Base-by-base conservation (phyloP, 176 grass and related monocot genomes). In the Alloteropsis semialata region DNA sequence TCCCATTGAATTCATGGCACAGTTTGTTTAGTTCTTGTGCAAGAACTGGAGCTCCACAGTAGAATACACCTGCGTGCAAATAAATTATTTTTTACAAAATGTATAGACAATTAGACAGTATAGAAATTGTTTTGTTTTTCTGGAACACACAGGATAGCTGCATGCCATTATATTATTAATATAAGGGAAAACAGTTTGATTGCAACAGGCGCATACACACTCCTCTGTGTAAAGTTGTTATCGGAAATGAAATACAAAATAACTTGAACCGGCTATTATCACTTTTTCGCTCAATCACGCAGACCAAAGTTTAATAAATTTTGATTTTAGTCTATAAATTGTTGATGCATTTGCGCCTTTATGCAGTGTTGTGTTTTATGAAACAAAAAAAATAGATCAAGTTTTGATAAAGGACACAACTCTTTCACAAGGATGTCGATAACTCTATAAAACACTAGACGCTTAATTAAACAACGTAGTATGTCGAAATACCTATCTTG, bases 1-100 rank as follows among this genome's bases (percentile, higher is more conserved):
- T 96, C 69, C 92, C 93, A 19, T 94, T 99, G 85, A 94, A 96
- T 63, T 96, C 97, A 63, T 87, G 90, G 87, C 97, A 96, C 79
- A 99, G 85, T 54, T 91, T 99, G 83, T 84, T 92, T 62, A 99
- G 83, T 86, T 99, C 97, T 83, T 96, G 93, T 19, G 87, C 97
- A 70, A 99, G 83, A 77, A 96, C 85, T 30, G 97, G 97, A 48
- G 89, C 91, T 77, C 97, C 97, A 75, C 97, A 99, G 53, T 99
- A 99, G 87, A 99, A 99, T 50, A 99, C 97, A 81, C 97, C 97
- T 99, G 89, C 37, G 84, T 73, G 72, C 69, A 75, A 82, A 64
- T 24, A 57, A 75, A 85, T 45, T 27, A 15, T 69, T 28, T 70
- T 30, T 63, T 79, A 54, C 6, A 37, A 28, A 55, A 7, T 39